Base-by-base conservation (phyloP, 805 yeast species). In the Ogataea allantospora region DNA sequence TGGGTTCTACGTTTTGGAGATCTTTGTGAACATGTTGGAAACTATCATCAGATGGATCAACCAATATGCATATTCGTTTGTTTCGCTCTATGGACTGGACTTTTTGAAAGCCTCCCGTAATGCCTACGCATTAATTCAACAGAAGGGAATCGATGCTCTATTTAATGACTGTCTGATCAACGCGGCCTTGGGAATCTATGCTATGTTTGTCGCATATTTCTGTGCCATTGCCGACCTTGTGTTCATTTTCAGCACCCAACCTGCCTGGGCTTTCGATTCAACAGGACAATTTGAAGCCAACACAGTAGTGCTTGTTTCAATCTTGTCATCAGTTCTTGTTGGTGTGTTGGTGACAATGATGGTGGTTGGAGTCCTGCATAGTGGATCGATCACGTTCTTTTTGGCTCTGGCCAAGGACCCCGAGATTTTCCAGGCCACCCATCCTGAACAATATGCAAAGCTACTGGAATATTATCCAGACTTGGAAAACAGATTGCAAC, bases 371-470 rank as follows among this genome's bases (percentile, higher is more conserved):
- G 83, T 87, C 1, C 77, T 88, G 31, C 80, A 78, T 42, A 79
- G 88, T 7, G 96, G 96, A 12, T 76, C 81, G 2, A 76, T 88
- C 11, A 82, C 95, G 0, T 81, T 88, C 57, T 87, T 88, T 58
- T 81, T 88, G 27, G 88, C 95, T 0, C 68, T 86, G 55, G 88
- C 91, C 11, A 78, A 78, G 50, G 95, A 88, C 51, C 96, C 96
- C 0, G 91, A 86, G 46, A 80, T 87, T 9, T 81, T 83, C 68
- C 77, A 77, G 54, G 71, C 73, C 63, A 73, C 83, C 28, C 80
- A 87, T 57, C 87, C 95, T n/a, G 70, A 72, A 16, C 62, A 47
- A 30, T 58, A 54, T 33, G 53, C 50, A n/a, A 53, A 55, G 22
- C 31, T 58, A 2, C 35, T 58, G 17, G 39, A 47, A 15, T 37